Evolutionary conservation across 2,329 filamentous ascomycete genomes (phyloP).

Genomic region (Venturia asperata): DNA sequence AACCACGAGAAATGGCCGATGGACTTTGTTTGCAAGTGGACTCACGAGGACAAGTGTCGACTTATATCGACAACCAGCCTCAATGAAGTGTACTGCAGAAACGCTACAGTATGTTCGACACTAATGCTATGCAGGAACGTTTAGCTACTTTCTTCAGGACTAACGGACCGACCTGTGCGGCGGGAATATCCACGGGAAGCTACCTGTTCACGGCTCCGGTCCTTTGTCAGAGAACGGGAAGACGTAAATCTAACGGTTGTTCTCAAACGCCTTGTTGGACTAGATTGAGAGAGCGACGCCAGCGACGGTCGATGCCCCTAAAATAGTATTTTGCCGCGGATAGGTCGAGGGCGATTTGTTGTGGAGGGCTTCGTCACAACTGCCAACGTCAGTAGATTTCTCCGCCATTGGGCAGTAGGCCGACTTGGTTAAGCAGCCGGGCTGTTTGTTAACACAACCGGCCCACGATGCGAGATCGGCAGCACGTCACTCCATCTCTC

Average conservation of each 20-base stretch:
- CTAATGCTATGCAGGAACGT: slow-evolving; percentile 10
- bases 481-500: slow-evolving; percentile 6
- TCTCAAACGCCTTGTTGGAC: neutral
- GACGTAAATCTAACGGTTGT: neutral
- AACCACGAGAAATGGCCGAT: slow-evolving; percentile 12
- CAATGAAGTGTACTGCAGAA: neutral
- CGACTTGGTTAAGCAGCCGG: neutral
- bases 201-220: slow-evolving; percentile 1
- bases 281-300: neutral
- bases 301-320: neutral
- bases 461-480: slow-evolving; percentile 13
- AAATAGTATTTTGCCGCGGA: slow-evolving; percentile 2
- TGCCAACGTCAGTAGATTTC: neutral
- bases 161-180: slow-evolving; percentile 9
- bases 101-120: slow-evolving; percentile 2
- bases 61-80: slow-evolving; percentile 13
- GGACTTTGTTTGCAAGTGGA: slow-evolving; percentile 4
- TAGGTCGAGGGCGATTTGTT: slow-evolving; percentile 12
- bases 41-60: slow-evolving; percentile 8
- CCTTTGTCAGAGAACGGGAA: slow-evolving; percentile 10
- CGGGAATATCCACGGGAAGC: slow-evolving; percentile 2
- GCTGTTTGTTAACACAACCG: slow-evolving; percentile 15
- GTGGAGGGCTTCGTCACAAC: neutral
- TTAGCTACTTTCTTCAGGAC: slow-evolving; percentile 13
- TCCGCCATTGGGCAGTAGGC: slow-evolving; percentile 2